Percentiles rank a stretch among this genome's conserved stretches.
Evolutionary conservation across 768 basidiomycete species (phyloP).

Genomic region (Astraeus odoratus): DNA sequence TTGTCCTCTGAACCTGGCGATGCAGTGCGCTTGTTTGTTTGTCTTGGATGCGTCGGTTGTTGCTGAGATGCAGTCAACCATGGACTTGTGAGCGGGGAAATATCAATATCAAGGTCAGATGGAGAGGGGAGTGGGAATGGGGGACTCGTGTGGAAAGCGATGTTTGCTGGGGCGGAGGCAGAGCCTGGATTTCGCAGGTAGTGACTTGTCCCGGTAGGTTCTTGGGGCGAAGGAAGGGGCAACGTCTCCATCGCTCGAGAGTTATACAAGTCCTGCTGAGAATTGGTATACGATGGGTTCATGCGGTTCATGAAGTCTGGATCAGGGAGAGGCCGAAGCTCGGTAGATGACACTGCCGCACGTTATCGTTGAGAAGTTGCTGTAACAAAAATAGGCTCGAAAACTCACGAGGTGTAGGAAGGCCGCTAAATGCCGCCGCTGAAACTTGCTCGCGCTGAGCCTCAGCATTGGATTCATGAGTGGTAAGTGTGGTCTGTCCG

Average conservation of each 20-base stretch:
- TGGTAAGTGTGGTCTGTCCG: conserved; percentile 31
- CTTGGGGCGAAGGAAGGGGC: conserved; percentile 25
- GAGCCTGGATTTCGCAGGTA: conserved; percentile 35
- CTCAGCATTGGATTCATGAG: conserved; percentile 31
- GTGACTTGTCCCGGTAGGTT: conserved; percentile 20
- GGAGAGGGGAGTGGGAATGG: conserved; percentile 36
- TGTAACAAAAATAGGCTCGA: conserved; percentile 12
- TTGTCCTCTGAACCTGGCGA: conserved; percentile 53
- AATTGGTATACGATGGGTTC: conserved; percentile 38
- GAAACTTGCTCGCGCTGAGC: conserved; percentile 28
- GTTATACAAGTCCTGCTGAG: conserved; percentile 21
- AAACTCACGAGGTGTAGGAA: conserved; percentile 62
- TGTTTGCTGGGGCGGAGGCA: conserved; percentile 64
- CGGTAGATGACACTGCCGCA: conserved; percentile 50
- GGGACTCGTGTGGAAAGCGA: conserved; percentile 53
- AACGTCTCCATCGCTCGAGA: conserved; percentile 20
- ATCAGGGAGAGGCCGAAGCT: conserved; percentile 55
- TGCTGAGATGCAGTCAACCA: conserved; percentile 63
- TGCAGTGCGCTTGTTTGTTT: conserved; percentile 45
- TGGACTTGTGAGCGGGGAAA: conserved; percentile 75
- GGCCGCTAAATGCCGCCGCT: conserved; percentile 34
- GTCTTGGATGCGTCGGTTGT: conserved; percentile 18
- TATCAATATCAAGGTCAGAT: conserved; percentile 59
- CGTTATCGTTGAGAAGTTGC: conserved; percentile 10
- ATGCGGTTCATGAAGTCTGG: conserved; percentile 59